These are phyloP conservation scores for Spergularia bocconei DNA, from an alignment of 148 eudicot species.

Conservation along the genomic window DNA sequence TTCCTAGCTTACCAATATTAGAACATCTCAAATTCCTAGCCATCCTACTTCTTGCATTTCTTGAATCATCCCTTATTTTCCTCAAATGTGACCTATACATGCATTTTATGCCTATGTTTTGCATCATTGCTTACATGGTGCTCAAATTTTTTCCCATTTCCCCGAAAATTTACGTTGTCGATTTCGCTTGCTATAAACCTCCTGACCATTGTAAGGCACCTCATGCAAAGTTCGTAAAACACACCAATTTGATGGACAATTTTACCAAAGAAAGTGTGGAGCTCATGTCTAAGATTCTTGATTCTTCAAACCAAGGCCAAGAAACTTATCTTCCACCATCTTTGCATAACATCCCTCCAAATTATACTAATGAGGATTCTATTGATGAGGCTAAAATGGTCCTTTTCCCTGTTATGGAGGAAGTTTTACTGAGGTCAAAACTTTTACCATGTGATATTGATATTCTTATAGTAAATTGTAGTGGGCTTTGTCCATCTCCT, in stretches of 20 bases:
- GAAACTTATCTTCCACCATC: conserved; percentile 68
- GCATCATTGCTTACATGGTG: conserved; percentile 19
- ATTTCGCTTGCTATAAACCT: conserved; percentile 66
- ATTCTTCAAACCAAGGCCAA: conserved; percentile 60
- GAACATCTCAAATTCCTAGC: conserved; percentile 30
- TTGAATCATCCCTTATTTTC: conserved; percentile 34
- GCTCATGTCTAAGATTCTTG: conserved; percentile 58
- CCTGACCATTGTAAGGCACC: conserved; percentile 60
- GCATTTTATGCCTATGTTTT: conserved; percentile 28
- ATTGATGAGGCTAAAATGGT: conserved; percentile 58
- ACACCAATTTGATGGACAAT: conserved; percentile 26
- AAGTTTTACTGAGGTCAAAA: conserved; percentile 53
- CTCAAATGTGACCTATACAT: conserved; percentile 29
- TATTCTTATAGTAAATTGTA: conserved; percentile 70
- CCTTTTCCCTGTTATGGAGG: conserved; percentile 57
- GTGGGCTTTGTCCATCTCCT: conserved; percentile 69
- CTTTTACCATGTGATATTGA: conserved; percentile 51
- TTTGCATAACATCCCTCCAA: conserved; percentile 60
- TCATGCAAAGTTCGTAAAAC: conserved; percentile 48
- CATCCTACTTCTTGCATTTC: conserved; percentile 26
- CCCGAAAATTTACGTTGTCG: conserved; percentile 48
- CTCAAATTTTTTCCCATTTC: conserved; percentile 22
- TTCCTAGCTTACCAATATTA: conserved; percentile 15
- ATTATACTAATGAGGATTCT: conserved; percentile 42
- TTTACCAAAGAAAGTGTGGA: conserved; percentile 39